Base-by-base conservation (phyloP, 257 asterid species). In the Mentha longifolia region DNA sequence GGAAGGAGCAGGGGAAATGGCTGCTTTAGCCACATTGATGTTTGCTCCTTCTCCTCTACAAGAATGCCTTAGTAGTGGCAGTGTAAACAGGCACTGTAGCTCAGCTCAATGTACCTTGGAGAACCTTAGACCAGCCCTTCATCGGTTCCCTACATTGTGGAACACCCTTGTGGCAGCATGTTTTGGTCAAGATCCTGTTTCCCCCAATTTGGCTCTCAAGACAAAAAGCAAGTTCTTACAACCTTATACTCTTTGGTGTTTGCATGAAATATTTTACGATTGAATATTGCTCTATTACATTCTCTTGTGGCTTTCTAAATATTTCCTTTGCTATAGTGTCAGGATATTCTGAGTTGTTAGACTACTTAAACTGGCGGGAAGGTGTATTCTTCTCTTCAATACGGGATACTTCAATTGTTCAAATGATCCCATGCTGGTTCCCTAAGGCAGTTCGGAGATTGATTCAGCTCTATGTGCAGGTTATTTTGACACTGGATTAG, bases 1-100 rank as follows among this genome's bases (percentile, higher is more conserved):
- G 6, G 99, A 95, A 86, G 96, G 96, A 82, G 96, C 97, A 49
- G 97, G 99, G 74, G 99, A 92, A 85, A 86, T 88, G 87, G 95
- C 97, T 15, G 97, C 99, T 78, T 72, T 95, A 79, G 99, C 98
- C 79, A 95, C 99, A 68, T 82, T 92, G 73, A 89, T 92, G 91
- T 92, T 86, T 84, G 92, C 99, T 65, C 96, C 98, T 67, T 61
- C 82, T 69, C 97, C 95, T 65, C 82, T 91, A 72, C 96, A 89
- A 85, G 98, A 89, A 75, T 95, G 99, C 86, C 86, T 95, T 56
- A 91, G 89, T 75, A 91, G 95, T 82, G 98, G 98, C 45, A 89
- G 98, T 73, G 92, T 91, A 76, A 92, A 90, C 83, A 85, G 97
- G 85, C 88, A 82, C 55, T 82, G 85, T 74, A 84, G 89, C 77